A percentile compares a stretch with the other conserved stretches of the same genome.
phyloP scores from a whole-genome alignment of 257 asterid genomes.

The Capsicum baccatum region DNA sequence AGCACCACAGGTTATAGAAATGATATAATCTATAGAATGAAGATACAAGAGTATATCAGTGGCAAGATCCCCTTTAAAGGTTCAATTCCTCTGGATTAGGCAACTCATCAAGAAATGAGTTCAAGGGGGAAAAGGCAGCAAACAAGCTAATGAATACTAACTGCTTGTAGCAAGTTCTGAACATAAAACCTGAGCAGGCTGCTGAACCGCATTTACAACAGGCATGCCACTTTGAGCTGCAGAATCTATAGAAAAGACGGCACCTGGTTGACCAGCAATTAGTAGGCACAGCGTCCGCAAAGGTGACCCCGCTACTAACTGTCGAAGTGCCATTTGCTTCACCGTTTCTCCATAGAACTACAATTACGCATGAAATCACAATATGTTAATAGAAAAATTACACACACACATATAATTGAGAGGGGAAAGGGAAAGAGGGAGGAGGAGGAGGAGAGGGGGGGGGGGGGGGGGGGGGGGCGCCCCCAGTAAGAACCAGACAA shows the following conservation, averaged over 20 bases:
- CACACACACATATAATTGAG: slow-evolving; percentile 1
- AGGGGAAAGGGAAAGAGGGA: not conserved
- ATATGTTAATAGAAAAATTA: not conserved
- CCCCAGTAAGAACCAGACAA: slow-evolving; percentile 29
- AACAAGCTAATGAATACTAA: slow-evolving; percentile 15
- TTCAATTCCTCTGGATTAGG: not conserved
- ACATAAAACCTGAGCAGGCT: slow-evolving; percentile 68
- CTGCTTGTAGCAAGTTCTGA: not conserved
- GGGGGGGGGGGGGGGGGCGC: not conserved
- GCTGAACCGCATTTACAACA: slow-evolving; percentile 61
- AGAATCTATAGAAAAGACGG: slow-evolving; percentile 68
- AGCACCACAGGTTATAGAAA: not conserved
- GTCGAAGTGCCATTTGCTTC: slow-evolving; percentile 91
- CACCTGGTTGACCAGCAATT: slow-evolving; percentile 96
- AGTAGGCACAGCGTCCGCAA: slow-evolving; percentile 91
- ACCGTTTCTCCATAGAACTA: slow-evolving; percentile 93
- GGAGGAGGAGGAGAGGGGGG: not conserved
- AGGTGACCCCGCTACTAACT: slow-evolving; percentile 91
- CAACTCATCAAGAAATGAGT: not conserved
- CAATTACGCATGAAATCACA: slow-evolving; percentile 26
- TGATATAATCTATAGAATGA: not conserved
- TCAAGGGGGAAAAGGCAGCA: not conserved
- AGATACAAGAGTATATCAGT: not conserved
- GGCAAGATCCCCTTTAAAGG: not conserved
- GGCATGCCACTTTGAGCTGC: slow-evolving; percentile 51